Evolutionary conservation across 2,329 filamentous ascomycete genomes (phyloP).

Genomic region (Cercospora beticola): DNA sequence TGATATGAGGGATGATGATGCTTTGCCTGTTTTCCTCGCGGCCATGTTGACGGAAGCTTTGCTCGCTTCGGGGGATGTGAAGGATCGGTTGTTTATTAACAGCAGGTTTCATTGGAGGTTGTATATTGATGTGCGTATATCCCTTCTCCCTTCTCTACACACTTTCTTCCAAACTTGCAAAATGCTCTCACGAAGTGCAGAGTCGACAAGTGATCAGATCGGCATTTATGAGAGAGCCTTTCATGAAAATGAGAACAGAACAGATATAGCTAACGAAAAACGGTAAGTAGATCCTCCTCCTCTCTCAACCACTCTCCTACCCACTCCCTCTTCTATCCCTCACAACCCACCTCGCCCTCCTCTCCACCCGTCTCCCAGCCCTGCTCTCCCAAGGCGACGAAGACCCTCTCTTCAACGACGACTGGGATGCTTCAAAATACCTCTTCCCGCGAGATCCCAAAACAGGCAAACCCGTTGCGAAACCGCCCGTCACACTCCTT

Average conservation of each 20-base stretch:
- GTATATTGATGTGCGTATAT: conserved; percentile 79
- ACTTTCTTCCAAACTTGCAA: not conserved
- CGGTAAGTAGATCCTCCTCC: conserved; percentile 71
- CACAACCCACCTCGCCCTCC: conserved; percentile 88
- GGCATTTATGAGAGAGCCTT: too few species aligned
- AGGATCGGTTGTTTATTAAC: conserved; percentile 80
- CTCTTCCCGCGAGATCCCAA: conserved; percentile 61
- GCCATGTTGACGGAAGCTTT: conserved; percentile 88
- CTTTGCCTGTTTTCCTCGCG: conserved; percentile 79
- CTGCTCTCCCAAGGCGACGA: conserved; percentile 89
- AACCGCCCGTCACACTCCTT: conserved; percentile 85
- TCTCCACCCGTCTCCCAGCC: conserved; percentile 79
- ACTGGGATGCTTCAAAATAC: conserved; percentile 81
- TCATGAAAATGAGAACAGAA: not conserved
- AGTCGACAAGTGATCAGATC: not conserved
- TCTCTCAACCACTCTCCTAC: conserved; percentile 90
- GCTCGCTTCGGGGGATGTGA: conserved; percentile 66
- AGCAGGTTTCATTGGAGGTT: conserved; percentile 92
- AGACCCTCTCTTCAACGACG: conserved; percentile 96
- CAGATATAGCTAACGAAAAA: conserved; percentile 12
- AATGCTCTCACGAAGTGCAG: not conserved
- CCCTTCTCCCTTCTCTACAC: not conserved
- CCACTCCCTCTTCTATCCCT: conserved; percentile 89
- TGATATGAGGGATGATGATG: conserved; percentile 85
- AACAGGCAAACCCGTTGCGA: conserved; percentile 38